Base-by-base conservation (phyloP, 2,329 filamentous ascomycete species). In the Sordariomycetes sp. region DNA sequence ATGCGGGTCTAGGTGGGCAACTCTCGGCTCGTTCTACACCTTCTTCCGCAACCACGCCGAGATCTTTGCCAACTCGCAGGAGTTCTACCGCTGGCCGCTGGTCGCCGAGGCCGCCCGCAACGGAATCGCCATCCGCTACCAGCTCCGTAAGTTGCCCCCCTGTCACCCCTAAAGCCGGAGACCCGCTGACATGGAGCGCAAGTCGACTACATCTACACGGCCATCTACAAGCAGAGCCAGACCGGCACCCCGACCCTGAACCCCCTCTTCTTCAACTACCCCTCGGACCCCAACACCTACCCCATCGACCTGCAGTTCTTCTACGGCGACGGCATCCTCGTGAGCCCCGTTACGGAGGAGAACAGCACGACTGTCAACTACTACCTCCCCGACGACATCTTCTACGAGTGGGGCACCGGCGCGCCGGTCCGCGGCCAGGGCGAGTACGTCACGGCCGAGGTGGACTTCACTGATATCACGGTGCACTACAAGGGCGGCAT, bases 201-300 rank as follows among this genome's bases (percentile, higher is more conserved):
- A 45, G 39, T 91, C 13, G 87, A 90, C 65, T 90, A 90, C 69
- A 76, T 87, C 59, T 90, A 90, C 72, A 90, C 86, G 1, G 80
- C 82, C 0, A 74, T 89, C 61, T 75, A 85, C 66, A 70, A 73
- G 58, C 80, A 88, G 67, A 77, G 74, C 35, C 62, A 72, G 32
- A 76, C 76, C 24, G 87, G 87, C 34, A 78, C 76, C 1, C 85
- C 87, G 0, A 72, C 83, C 62, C 72, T 89, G 58, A 82, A 81
- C 64, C 86, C 87, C 0, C 69, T 89, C 60, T 89, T 86, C 70
- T 90, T 83, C 70, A 64, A 81, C 20, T 90, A 89, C 64, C 85
- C 74, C 3, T n/a, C 65, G 10, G 76, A 78, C 57, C 52, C 64
- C 12, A 68, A 67, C 12, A 73, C 73, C 0, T 75, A 70, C 55